Conservation (phyloP, 306 rosid species). For the Cicer bijugum region DNA sequence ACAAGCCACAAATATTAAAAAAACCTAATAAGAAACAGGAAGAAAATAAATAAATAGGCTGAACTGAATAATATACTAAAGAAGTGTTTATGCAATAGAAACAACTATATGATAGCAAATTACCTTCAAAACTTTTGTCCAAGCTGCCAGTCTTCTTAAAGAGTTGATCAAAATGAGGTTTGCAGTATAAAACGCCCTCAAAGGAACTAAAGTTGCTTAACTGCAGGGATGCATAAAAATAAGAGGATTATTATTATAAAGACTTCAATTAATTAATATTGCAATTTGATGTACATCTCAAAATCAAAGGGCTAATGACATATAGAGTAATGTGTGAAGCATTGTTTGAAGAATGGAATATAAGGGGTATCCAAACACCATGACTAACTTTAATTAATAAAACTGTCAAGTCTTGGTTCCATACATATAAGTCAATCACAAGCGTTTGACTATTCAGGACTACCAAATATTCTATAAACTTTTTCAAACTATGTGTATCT, state of each 20-base stretch:
- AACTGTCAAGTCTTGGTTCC: no score
- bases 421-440: no score
- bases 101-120: conserved; percentile 18
- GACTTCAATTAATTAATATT: no score
- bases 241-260: conserved; percentile 14
- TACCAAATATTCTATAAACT: no score
- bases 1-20: conserved; percentile 22
- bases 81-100: conserved; percentile 30
- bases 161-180: conserved; percentile 95
- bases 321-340: background rate
- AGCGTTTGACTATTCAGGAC: no score
- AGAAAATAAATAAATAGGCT: no score
- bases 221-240: conserved; percentile 53
- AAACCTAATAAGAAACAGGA: background rate
- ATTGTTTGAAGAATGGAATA: no score
- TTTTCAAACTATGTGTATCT: no score
- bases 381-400: no score
- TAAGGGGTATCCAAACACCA: no score
- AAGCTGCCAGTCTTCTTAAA: conserved; percentile 93
- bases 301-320: background rate
- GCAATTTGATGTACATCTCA: no score
- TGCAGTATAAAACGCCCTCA: conserved; percentile 88
- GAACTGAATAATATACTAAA: background rate
- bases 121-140: conserved; percentile 95
- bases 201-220: conserved; percentile 82